Evolutionary conservation across 768 basidiomycete species (phyloP).

Genomic region (Hygrophorus pudorinus): DNA sequence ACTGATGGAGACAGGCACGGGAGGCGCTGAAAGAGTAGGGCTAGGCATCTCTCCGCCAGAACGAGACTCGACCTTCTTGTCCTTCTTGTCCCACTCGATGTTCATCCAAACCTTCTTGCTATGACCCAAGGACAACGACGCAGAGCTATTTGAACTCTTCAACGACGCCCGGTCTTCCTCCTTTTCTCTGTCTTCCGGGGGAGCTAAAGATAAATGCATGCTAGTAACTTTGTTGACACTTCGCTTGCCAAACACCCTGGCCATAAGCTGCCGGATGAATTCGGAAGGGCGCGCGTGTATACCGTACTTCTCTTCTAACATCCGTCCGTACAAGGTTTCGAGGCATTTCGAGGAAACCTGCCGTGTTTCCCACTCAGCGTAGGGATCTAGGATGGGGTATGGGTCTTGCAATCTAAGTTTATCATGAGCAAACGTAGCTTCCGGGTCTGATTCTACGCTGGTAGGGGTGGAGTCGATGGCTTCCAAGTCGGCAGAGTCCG

Average conservation of each 20-base stretch:
- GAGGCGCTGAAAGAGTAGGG: slow-evolving; percentile 5
- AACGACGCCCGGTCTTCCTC: slow-evolving; percentile 5
- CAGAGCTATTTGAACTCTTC: slow-evolving; percentile 11
- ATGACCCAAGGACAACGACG: slow-evolving; percentile 10
- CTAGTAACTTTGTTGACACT: slow-evolving; percentile 33
- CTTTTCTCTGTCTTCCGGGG: slow-evolving; percentile 19
- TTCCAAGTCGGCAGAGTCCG: slow-evolving; percentile 8
- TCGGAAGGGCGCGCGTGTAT: slow-evolving; percentile 44
- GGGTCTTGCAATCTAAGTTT: background rate
- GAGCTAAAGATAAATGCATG: slow-evolving; percentile 50
- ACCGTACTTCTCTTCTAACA: slow-evolving; percentile 43
- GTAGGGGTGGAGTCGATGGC: too few relatives aligned
- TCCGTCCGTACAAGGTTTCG: slow-evolving; percentile 49
- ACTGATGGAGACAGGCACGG: background rate
- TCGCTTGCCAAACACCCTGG: slow-evolving; percentile 40
- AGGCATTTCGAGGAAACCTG: slow-evolving; percentile 32
- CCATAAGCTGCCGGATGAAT: slow-evolving; percentile 35
- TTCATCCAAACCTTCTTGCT: slow-evolving; percentile 24
- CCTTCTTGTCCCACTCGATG: slow-evolving; percentile 27
- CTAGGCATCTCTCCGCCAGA: slow-evolving; percentile 11
- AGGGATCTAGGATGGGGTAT: background rate
- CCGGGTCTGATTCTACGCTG: too few relatives aligned
- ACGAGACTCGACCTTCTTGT: slow-evolving; percentile 19
- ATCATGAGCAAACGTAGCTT: too few relatives aligned
- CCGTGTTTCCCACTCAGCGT: slow-evolving; percentile 28